A percentile compares a stretch with the other conserved stretches of the same genome.
phyloP scores from a whole-genome alignment of 2,329 filamentous ascomycete species.

The Penicillium sp. region DNA sequence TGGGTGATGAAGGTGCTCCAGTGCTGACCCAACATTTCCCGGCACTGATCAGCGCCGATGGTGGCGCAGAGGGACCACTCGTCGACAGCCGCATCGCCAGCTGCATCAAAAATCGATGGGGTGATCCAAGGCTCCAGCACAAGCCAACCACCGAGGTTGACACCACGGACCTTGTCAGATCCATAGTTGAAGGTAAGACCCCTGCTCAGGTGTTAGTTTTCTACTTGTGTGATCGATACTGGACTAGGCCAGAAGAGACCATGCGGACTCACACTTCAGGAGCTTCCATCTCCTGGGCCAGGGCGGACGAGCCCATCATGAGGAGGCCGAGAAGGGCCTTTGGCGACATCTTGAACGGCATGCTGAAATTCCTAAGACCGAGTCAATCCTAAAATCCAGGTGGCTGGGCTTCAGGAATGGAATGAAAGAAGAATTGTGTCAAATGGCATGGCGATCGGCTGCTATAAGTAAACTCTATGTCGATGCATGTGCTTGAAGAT shows the following conservation, averaged over 20 bases:
- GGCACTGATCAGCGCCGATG: slow-evolving; percentile 51
- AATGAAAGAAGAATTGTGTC: slow-evolving; percentile 17
- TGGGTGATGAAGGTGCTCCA: slow-evolving; percentile 60
- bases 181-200: slow-evolving; percentile 51
- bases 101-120: slow-evolving; percentile 57
- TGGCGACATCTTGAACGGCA: slow-evolving; percentile 26
- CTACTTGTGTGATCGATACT: neutral
- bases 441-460: slow-evolving; percentile 28
- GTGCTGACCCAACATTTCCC: slow-evolving; percentile 51
- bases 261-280: slow-evolving; percentile 25
- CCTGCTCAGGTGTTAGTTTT: slow-evolving; percentile 17
- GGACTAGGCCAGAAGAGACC: neutral
- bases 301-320: slow-evolving; percentile 19
- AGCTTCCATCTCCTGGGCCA: slow-evolving; percentile 14
- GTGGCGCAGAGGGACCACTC: slow-evolving; percentile 55
- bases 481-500: slow-evolving; percentile 5
- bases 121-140: slow-evolving; percentile 65
- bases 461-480: slow-evolving; percentile 32
- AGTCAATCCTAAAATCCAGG: slow-evolving; percentile 31
- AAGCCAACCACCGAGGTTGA: slow-evolving; percentile 66
- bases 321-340: slow-evolving; percentile 29
- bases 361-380: slow-evolving; percentile 15
- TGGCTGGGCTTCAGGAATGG: slow-evolving; percentile 24
- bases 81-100: slow-evolving; percentile 52
- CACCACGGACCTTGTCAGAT: slow-evolving; percentile 58